Conservation (phyloP, 1,284 basidiomycete species). For the Microbotryomycetes sp. region DNA sequence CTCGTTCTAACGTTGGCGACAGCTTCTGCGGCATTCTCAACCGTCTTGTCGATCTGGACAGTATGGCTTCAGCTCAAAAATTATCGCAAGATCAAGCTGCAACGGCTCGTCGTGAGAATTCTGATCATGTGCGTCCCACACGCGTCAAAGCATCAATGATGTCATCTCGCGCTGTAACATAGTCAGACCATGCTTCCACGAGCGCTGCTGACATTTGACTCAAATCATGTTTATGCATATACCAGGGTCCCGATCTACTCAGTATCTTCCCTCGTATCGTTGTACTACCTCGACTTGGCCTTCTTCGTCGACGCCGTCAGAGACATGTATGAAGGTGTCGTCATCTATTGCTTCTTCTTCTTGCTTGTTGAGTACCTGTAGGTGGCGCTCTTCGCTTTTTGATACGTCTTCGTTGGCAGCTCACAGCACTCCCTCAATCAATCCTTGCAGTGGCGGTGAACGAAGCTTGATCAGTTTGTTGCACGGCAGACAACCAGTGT, state of each 20-base stretch:
- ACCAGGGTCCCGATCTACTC: constrained; percentile 77
- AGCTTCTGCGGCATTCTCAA: constrained; percentile 49
- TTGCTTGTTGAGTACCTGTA: constrained; percentile 42
- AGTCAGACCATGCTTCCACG: too few species aligned
- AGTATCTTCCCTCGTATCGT: constrained; percentile 80
- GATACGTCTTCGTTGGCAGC: background rate
- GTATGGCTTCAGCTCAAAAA: constrained; percentile 82
- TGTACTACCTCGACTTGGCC: constrained; percentile 89
- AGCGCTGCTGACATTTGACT: too few species aligned
- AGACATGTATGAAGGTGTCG: constrained; percentile 96
- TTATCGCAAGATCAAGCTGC: constrained; percentile 40
- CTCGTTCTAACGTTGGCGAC: constrained; percentile 28
- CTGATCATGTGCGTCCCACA: constrained; percentile 84
- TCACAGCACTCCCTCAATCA: constrained; percentile 2
- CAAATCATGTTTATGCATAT: too few species aligned
- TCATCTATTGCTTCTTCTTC: constrained; percentile 63
- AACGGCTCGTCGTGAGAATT: constrained; percentile 86
- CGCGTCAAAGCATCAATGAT: background rate
- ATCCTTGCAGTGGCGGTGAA: constrained; percentile 78
- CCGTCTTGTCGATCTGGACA: constrained; percentile 69
- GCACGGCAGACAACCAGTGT: constrained; percentile 80
- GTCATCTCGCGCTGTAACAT: background rate
- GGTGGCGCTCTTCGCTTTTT: constrained; percentile 51
- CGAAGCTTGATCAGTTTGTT: constrained; percentile 82
- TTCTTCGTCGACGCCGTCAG: constrained; percentile 93